phyloP scores from a whole-genome alignment of 306 rosid genomes.

The Corylus heterophylla region DNA sequence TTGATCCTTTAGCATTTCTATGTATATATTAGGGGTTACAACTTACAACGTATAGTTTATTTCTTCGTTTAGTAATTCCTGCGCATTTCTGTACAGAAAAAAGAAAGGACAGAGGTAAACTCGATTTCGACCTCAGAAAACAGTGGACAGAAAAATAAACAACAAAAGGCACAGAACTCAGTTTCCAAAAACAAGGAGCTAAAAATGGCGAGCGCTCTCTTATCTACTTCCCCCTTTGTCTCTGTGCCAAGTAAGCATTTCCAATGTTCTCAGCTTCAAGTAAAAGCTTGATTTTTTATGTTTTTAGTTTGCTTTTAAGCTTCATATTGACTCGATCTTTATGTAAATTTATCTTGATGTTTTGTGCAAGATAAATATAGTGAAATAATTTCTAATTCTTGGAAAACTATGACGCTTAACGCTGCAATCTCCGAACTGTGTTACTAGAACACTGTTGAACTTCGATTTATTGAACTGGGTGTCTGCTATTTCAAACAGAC shows the following conservation, averaged over 20 bases:
- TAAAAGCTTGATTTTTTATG: neutral
- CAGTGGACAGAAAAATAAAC: neutral
- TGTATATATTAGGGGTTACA: no score
- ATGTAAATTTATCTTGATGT: neutral
- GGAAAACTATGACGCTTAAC: neutral
- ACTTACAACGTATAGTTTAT: no score
- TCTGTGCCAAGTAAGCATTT: constrained; percentile 56
- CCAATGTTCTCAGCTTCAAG: neutral
- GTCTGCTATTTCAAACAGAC: constrained; percentile 48
- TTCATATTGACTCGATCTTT: neutral
- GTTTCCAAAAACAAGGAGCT: constrained; percentile 16
- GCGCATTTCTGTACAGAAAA: no score
- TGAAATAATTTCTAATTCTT: neutral
- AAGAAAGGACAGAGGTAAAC: neutral
- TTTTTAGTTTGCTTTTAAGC: neutral
- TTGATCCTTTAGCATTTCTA: no score
- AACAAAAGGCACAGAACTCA: neutral
- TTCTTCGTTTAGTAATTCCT: no score
- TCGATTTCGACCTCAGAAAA: neutral
- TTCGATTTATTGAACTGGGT: neutral
- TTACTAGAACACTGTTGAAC: neutral
- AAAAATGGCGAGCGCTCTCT: constrained; percentile 67
- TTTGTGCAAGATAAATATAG: neutral
- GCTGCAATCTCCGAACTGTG: neutral
- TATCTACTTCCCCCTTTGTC: constrained; percentile 52